Evolutionary conservation across 495 filamentous ascomycete species (phyloP).

Genomic region (Endocarpon pusillum): DNA sequence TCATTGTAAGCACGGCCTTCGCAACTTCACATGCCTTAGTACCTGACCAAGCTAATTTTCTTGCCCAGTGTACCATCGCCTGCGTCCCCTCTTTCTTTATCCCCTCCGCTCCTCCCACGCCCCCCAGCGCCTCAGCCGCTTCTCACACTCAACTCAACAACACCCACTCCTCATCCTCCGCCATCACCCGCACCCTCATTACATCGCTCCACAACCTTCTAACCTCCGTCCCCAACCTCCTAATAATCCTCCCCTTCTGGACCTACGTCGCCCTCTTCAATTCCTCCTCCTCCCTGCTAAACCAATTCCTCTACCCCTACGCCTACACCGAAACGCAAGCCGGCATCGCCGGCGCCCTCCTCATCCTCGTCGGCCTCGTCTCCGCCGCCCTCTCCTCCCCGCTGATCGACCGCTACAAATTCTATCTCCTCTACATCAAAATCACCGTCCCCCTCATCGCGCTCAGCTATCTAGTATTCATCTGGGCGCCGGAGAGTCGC

Average conservation of each 20-base stretch:
- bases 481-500: slow-evolving; percentile 64
- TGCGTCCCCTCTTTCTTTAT: slow-evolving; percentile 73
- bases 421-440: slow-evolving; percentile 59
- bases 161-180: slow-evolving; percentile 32
- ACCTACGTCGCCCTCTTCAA: slow-evolving; percentile 91
- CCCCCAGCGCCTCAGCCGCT: slow-evolving; percentile 36
- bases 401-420: slow-evolving; percentile 69
- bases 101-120: slow-evolving; percentile 61
- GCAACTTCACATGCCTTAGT: background rate
- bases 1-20: slow-evolving; percentile 51
- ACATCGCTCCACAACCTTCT: slow-evolving; percentile 28
- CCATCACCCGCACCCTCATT: slow-evolving; percentile 30
- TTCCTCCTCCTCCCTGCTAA: slow-evolving; percentile 70
- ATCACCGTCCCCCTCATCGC: slow-evolving; percentile 61
- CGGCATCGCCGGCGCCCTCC: slow-evolving; percentile 71
- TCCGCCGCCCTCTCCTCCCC: slow-evolving; percentile 58
- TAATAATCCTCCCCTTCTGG: slow-evolving; percentile 57
- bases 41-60: slow-evolving; percentile 5
- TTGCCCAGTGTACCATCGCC: slow-evolving; percentile 43
- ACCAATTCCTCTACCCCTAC: slow-evolving; percentile 77
- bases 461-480: slow-evolving; percentile 52
- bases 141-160: slow-evolving; percentile 29
- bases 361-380: slow-evolving; percentile 83
- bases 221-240: slow-evolving; percentile 44
- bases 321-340: slow-evolving; percentile 64